phyloP scores from a whole-genome alignment of 306 rosid genomes.

The Albizia julibrissin region DNA sequence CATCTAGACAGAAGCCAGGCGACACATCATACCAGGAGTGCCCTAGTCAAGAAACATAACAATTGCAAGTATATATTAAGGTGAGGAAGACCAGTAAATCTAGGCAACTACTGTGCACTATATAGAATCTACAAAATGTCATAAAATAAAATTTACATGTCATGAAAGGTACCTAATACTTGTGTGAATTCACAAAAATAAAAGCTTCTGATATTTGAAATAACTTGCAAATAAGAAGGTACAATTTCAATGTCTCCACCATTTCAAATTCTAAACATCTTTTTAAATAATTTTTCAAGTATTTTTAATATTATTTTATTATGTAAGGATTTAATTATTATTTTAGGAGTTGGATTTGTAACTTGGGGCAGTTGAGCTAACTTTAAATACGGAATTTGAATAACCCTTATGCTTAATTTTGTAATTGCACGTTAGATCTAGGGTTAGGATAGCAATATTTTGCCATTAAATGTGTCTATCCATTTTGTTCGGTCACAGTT shows the following conservation, averaged over 20 bases:
- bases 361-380: background rate
- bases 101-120: background rate
- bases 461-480: background rate
- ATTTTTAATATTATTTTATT: background rate
- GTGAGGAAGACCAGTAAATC: slow-evolving; percentile 29
- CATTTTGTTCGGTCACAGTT: background rate
- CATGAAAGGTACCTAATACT: slow-evolving; percentile 4
- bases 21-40: background rate
- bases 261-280: background rate
- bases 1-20: background rate
- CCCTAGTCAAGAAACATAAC: slow-evolving; percentile 14
- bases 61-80: slow-evolving; percentile 9
- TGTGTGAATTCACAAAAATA: slow-evolving; percentile 14
- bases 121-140: background rate
- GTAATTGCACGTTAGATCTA: background rate
- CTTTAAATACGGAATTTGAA: background rate
- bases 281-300: background rate
- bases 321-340: background rate
- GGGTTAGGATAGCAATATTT: background rate
- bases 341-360: background rate
- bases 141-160: slow-evolving; percentile 1
- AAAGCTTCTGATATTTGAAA: background rate
- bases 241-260: background rate
- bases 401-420: background rate
- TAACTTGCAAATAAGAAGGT: background rate